These are phyloP conservation scores for Pythium volutum DNA, from an alignment of 352 stramenopile species.

Conservation along the genomic window DNA sequence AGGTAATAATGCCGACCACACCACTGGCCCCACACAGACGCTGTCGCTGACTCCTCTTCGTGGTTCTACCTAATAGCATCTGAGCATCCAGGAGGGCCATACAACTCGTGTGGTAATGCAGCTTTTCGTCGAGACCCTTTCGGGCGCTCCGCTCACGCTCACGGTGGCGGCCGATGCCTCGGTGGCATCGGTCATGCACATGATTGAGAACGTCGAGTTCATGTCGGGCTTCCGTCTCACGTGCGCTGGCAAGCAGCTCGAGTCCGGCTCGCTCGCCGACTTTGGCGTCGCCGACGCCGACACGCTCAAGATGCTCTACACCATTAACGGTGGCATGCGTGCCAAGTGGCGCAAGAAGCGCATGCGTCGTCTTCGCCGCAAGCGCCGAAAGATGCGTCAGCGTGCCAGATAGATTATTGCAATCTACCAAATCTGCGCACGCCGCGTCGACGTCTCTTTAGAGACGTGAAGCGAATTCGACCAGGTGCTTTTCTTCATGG, in stretches of 20 bases:
- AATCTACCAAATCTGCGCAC: constrained; percentile 4
- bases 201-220: constrained; percentile 95
- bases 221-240: constrained; percentile 92
- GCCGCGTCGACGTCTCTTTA: too few species aligned
- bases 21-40: neutral
- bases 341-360: constrained; percentile 99
- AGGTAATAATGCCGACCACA: constrained; percentile 36
- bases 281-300: constrained; percentile 92
- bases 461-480: neutral
- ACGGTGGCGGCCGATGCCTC: constrained; percentile 84
- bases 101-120: constrained; percentile 91
- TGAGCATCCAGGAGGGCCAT: constrained; percentile 89
- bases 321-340: constrained; percentile 93
- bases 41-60: neutral
- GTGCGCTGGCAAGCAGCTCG: constrained; percentile 76
- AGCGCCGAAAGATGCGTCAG: constrained; percentile 99
- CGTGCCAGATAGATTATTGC: constrained; percentile 93
- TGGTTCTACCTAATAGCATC: constrained; percentile 60
- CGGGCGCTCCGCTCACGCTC: constrained; percentile 77
- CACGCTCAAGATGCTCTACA: constrained; percentile 90
- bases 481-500: too few species aligned
- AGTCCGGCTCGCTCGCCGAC: constrained; percentile 86
- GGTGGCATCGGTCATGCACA: constrained; percentile 90
- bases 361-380: constrained; percentile 96
- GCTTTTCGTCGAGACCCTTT: constrained; percentile 93